Evolutionary conservation across 208 protist genomes (phyloP), one percentile per base, ranked within the genome.

Genomic region (Blastocrithidia nonstop): DNA sequence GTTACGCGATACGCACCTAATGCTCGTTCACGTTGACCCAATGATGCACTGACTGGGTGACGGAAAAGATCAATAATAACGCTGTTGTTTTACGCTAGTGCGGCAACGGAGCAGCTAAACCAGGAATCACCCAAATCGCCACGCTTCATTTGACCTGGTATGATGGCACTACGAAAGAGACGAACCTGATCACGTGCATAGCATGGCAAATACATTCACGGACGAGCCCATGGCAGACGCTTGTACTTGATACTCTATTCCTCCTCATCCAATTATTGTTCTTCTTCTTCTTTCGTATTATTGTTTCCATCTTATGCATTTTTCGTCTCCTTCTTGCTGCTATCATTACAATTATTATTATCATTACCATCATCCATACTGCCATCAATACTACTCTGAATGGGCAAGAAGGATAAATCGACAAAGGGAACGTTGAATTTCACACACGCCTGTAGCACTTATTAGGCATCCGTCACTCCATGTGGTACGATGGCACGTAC

Each of bases 91-190:
- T 91, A 75, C 23, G 64, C 57, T 16, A 68, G 50, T 1, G 73
- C 70, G 13, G 79, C 65, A 22, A 94, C 39, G 13, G 86, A 75
- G 50, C 81, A 88, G 60, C 88, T 66, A 11, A 94, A 56, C 80
- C 80, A 89, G 54, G 65, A 79, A 56, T 88, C 74, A 15, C 82
- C 86, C 28, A 91, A 64, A 52, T 86, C 82, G 9, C 83, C 76
- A 42, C 72, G 65, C 37, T 69, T 62, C 20, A 83, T 54, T 26
- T 81, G 55, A 27, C 67, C 71, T 11, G 82, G 80, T 20, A 54
- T 41, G 57, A 86, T 71, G 25, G 37, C 40, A 21, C 72, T 45
- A 43, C 81, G 81, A 58, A 90, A 90, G 4, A 90, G 67, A 4
- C 81, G 75, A 3, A 85, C 27, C 61, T 89, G 80, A 13, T 80